Conservation (phyloP, 495 filamentous ascomycete species). For the Rusavskia elegans region DNA sequence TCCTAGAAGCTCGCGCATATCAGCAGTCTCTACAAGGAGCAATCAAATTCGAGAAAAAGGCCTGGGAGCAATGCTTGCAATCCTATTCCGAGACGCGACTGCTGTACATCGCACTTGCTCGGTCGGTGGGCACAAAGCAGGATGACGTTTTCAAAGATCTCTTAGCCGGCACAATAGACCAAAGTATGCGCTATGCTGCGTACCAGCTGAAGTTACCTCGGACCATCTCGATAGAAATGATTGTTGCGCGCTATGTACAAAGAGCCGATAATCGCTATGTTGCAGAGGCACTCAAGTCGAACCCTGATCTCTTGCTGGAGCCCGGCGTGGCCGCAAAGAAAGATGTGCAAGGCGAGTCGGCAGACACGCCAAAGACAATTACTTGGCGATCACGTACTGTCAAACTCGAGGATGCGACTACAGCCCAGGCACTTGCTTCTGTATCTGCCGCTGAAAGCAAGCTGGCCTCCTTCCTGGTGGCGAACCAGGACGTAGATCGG, state of each 20-base stretch:
- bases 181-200: constrained; percentile 84
- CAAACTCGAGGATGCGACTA: constrained; percentile 82
- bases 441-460: constrained; percentile 37
- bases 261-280: constrained; percentile 44
- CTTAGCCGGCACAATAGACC: constrained; percentile 71
- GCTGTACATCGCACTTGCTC: constrained; percentile 64
- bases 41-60: constrained; percentile 68
- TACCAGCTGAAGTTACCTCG: constrained; percentile 79
- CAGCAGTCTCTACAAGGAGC: constrained; percentile 55
- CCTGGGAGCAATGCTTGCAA: constrained; percentile 64
- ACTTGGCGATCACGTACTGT: constrained; percentile 84
- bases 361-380: constrained; percentile 56
- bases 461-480: constrained; percentile 28
- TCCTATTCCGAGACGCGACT: constrained; percentile 62
- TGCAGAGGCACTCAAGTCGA: constrained; percentile 50
- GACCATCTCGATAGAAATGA: constrained; percentile 59
- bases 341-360: constrained; percentile 28
- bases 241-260: constrained; percentile 64
- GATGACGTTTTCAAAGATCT: constrained; percentile 75
- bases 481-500: constrained; percentile 22
- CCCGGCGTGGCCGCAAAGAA: constrained; percentile 41
- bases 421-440: constrained; percentile 54
- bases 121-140: constrained; percentile 24
- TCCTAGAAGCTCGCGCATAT: constrained; percentile 82
- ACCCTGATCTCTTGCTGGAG: constrained; percentile 51